These are phyloP conservation scores for Paspalum vaginatum DNA, from an alignment of 176 grass and related monocot species.

Conservation along the genomic window DNA sequence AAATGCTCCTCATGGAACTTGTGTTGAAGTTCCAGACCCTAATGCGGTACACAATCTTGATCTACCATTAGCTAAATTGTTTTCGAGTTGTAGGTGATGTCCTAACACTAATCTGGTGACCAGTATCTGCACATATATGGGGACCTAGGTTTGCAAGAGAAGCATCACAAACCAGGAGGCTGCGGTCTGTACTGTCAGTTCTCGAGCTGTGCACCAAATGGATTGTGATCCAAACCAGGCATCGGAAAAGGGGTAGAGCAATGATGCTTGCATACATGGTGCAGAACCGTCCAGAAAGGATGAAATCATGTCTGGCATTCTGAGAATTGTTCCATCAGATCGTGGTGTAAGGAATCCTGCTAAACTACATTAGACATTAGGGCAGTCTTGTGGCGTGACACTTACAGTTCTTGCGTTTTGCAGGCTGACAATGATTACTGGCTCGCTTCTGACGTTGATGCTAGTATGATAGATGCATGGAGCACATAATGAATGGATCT, in stretches of 20 bases:
- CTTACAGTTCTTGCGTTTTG: slow-evolving; percentile 41
- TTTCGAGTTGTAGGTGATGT: slow-evolving; percentile 20
- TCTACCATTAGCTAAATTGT: slow-evolving; percentile 2
- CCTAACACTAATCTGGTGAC: slow-evolving; percentile 20
- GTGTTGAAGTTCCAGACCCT: slow-evolving; percentile 89
- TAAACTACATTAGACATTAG: not conserved
- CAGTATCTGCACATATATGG: slow-evolving; percentile 59
- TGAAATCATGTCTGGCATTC: slow-evolving; percentile 53
- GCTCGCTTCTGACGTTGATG: slow-evolving; percentile 59
- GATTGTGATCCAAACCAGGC: slow-evolving; percentile 44
- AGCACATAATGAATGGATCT: slow-evolving; percentile 54
- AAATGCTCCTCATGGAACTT: slow-evolving; percentile 89
- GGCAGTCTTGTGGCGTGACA: not conserved
- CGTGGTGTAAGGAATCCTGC: slow-evolving; percentile 51
- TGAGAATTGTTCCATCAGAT: slow-evolving; percentile 73
- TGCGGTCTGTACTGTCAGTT: slow-evolving; percentile 13
- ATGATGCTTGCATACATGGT: slow-evolving; percentile 35
- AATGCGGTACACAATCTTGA: slow-evolving; percentile 52
- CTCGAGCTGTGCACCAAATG: slow-evolving; percentile 34
- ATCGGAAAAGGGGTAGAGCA: slow-evolving; percentile 36
- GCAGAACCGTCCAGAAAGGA: slow-evolving; percentile 49
- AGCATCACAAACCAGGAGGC: slow-evolving; percentile 51
- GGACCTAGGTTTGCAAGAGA: slow-evolving; percentile 57
- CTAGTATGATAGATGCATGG: slow-evolving; percentile 74
- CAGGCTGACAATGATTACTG: slow-evolving; percentile 92